phyloP scores from a whole-genome alignment of 1,139 yeast species.

The Diutina scorzettiae region DNA sequence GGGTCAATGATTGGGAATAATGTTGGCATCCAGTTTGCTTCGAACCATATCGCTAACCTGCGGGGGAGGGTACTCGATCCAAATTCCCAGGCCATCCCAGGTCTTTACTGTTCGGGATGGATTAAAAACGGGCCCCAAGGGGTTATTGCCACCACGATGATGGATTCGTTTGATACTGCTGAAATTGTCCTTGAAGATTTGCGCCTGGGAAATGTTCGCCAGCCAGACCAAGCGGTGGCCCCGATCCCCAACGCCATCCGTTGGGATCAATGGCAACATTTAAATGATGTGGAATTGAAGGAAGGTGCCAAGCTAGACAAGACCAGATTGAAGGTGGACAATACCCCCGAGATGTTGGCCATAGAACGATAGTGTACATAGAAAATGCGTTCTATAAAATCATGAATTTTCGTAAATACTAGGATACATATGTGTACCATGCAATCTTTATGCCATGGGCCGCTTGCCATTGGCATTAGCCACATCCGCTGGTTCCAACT shows the following conservation, averaged over 20 bases:
- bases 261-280: slow-evolving; percentile 67
- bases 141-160: slow-evolving; percentile 84
- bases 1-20: slow-evolving; percentile 52
- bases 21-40: slow-evolving; percentile 47
- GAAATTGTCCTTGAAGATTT: slow-evolving; percentile 50
- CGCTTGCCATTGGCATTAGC: slow-evolving; percentile 2
- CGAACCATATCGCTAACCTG: slow-evolving; percentile 34
- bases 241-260: slow-evolving; percentile 20
- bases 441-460: neutral
- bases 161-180: slow-evolving; percentile 66
- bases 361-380: slow-evolving; percentile 8
- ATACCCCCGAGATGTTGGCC: slow-evolving; percentile 37
- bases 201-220: slow-evolving; percentile 21
- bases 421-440: neutral
- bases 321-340: slow-evolving; percentile 44
- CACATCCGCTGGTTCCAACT: neutral
- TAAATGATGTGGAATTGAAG: slow-evolving; percentile 42
- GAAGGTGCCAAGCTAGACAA: slow-evolving; percentile 39
- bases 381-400: no score
- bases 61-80: slow-evolving; percentile 44
- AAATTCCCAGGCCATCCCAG: slow-evolving; percentile 30
- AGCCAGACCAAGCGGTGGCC: slow-evolving; percentile 9
- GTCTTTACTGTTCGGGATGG: slow-evolving; percentile 77
- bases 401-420: no score
- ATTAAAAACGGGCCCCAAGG: slow-evolving; percentile 82